phyloP scores from a whole-genome alignment of 2,329 filamentous ascomycete genomes.

The Ophiostoma pallidulum region DNA sequence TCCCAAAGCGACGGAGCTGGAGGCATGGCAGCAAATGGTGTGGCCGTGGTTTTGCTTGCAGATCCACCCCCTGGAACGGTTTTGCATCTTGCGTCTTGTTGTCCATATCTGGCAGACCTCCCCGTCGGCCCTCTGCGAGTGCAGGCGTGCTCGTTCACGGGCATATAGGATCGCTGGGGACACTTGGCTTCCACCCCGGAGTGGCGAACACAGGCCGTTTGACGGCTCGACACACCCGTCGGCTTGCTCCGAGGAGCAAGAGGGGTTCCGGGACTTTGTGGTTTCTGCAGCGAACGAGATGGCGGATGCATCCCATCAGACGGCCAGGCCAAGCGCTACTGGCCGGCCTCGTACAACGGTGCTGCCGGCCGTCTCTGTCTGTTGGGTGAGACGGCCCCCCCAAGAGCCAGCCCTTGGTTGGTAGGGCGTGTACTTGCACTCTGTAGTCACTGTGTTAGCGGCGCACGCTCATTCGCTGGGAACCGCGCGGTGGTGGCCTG shows the following conservation, averaged over 20 bases:
- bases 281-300: too few relatives aligned
- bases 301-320: too few relatives aligned
- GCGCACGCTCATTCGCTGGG: constrained; percentile 4
- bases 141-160: too few relatives aligned
- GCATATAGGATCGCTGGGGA: neutral
- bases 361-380: too few relatives aligned
- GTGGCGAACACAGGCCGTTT: neutral
- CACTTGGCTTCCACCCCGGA: neutral
- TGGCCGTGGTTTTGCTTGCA: neutral
- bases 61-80: neutral
- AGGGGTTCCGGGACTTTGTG: too few relatives aligned
- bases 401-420: too few relatives aligned
- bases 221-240: neutral
- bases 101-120: too few relatives aligned
- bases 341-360: too few relatives aligned
- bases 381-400: neutral
- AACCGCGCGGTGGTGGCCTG: neutral
- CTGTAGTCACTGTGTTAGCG: too few relatives aligned
- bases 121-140: neutral
- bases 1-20: neutral
- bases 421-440: too few relatives aligned
- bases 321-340: too few relatives aligned
- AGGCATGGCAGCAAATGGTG: neutral
- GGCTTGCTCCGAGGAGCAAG: neutral
- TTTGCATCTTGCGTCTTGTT: too few relatives aligned